Evolutionary conservation across 2,329 filamentous ascomycete species (phyloP).

Genomic region (Diplodia sapinea): DNA sequence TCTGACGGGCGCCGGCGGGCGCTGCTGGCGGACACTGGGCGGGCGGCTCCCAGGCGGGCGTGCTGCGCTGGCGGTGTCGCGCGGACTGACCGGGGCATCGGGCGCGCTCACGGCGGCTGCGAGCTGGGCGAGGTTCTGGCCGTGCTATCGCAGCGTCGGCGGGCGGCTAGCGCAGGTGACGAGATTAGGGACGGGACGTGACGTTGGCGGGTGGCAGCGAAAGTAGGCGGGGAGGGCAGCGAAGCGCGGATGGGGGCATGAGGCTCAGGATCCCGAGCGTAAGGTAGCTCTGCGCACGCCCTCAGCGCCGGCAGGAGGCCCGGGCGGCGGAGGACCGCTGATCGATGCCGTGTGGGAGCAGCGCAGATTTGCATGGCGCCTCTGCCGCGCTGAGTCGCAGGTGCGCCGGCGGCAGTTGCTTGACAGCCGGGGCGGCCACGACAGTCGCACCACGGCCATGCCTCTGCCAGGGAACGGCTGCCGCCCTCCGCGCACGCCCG

Average conservation of each 20-base stretch:
- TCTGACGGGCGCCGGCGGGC: neutral
- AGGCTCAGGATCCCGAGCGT: slow-evolving; percentile 19
- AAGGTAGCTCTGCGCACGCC: slow-evolving; percentile 29
- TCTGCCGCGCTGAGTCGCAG: slow-evolving; percentile 6
- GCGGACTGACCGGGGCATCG: neutral
- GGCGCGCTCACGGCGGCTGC: slow-evolving; percentile 22
- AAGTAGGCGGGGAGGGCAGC: slow-evolving; percentile 15
- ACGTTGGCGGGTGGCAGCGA: slow-evolving; percentile 14
- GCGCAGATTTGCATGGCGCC: slow-evolving; percentile 29
- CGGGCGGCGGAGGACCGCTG: slow-evolving; percentile 20
- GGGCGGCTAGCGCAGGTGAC: slow-evolving; percentile 25
- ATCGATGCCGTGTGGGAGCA: slow-evolving; percentile 28
- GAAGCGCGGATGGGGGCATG: slow-evolving; percentile 1
- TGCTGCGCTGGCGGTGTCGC: slow-evolving; percentile 17
- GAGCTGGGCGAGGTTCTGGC: slow-evolving; percentile 5
- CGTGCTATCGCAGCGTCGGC: slow-evolving; percentile 19
- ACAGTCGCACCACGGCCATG: slow-evolving; percentile 31
- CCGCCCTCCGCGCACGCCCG: slow-evolving; percentile 29
- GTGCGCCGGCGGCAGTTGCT: slow-evolving; percentile 19
- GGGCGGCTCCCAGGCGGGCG: neutral
- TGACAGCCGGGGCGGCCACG: slow-evolving; percentile 24
- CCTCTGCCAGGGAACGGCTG: slow-evolving; percentile 30
- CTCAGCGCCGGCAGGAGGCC: slow-evolving; percentile 12
- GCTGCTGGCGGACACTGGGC: neutral
- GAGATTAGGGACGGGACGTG: slow-evolving; percentile 27